Conservation (phyloP, 163 green algal species). For the Chloromonas sp. region DNA sequence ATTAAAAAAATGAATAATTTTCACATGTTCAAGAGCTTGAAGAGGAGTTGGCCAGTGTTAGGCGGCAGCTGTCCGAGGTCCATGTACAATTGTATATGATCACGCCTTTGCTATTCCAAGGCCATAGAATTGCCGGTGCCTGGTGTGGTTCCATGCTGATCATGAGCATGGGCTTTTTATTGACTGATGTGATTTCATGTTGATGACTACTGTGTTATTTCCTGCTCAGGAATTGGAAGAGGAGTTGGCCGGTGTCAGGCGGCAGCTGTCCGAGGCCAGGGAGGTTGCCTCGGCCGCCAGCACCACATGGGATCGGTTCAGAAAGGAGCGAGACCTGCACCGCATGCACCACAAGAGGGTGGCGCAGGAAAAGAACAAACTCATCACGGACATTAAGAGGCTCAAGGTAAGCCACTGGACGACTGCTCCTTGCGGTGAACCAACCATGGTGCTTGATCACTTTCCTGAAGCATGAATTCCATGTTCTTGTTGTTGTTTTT, state of each 20-base stretch:
- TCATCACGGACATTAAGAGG: conserved; percentile 72
- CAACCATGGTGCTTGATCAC: not conserved
- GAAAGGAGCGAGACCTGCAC: conserved; percentile 85
- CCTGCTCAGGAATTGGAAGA: conserved; percentile 56
- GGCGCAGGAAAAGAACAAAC: conserved; percentile 83
- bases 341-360: conserved; percentile 86
- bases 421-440: not conserved
- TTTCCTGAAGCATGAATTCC: too few relatives aligned
- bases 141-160: too few relatives aligned
- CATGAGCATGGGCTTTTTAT: too few relatives aligned
- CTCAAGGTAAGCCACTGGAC: conserved; percentile 40
- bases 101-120: too few relatives aligned
- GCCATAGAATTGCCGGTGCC: too few relatives aligned
- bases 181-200: too few relatives aligned
- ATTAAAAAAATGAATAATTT: too few relatives aligned
- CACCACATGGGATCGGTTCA: conserved; percentile 76
- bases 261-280: conserved; percentile 47
- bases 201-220: too few relatives aligned
- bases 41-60: conserved; percentile 48
- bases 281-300: conserved; percentile 51
- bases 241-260: conserved; percentile 39
- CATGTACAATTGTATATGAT: too few relatives aligned
- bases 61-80: conserved; percentile 44
- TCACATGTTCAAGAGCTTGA: conserved; percentile 48
- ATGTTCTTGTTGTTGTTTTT: too few relatives aligned